Base-by-base conservation (phyloP, 2,329 filamentous ascomycete species). In the Epichloe brachyelytri region DNA sequence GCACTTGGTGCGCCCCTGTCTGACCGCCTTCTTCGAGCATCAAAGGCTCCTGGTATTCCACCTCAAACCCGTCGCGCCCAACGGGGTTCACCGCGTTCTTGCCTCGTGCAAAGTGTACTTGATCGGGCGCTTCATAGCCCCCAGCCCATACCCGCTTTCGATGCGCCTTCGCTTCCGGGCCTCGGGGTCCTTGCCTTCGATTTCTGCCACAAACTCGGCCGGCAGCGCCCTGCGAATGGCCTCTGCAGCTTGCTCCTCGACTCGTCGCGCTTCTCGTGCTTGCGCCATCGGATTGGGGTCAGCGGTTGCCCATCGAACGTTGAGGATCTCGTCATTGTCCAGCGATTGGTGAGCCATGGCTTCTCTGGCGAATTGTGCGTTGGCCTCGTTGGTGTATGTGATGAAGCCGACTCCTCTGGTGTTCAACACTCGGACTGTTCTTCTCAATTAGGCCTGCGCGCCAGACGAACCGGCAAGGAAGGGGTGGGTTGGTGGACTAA, bases 211-310 rank as follows among this genome's bases (percentile, higher is more conserved):
- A 57, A 93, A 97, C 30, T 89, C 88, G 0, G 85, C 88, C 0
- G 93, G 93, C 4, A 98, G 72, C 0, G 93, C 91, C 57, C 86
- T 77, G 17, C 93, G 76, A 52, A 98, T 88, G 1, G 93, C 94
- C 61, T 96, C 93, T 0, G 93, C 93, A 2, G 93, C 93, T 66
- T 98, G 93, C 63, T 98, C 93, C 64, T 98, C 93, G 54, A 98
- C 85, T 40, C 85, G 78, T 39, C 85, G 77, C 3, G 86, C 91
- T 68, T 98, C 93, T 54, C 94, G 79, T 56, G 94, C 94, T 66
- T 95, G 88, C 2, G 91, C 89, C 73, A 93, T 83, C 0, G 93
- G 93, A 59, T 98, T 98, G 1, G 93, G 93, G 63, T 98, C 93
- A 6, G 88, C 86, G 0, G 93, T 98, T 41, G 93, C 93, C 93